These are phyloP conservation scores for Pyrenophora teres DNA, from an alignment of 2,329 filamentous ascomycete species.

Conservation along the genomic window DNA sequence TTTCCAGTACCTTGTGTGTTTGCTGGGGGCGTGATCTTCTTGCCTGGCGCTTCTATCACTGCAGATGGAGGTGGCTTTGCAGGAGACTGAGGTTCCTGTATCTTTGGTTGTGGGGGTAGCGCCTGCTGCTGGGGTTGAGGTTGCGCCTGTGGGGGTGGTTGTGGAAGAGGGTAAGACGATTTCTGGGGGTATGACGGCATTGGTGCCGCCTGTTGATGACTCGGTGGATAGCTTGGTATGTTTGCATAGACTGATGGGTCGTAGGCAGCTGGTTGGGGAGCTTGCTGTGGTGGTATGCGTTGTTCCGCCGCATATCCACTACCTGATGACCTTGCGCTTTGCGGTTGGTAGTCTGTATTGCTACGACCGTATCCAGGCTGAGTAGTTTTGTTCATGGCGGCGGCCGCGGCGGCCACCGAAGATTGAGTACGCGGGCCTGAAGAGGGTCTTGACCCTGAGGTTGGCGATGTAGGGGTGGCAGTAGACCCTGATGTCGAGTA, in stretches of 20 bases:
- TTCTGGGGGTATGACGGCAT: constrained; percentile 41
- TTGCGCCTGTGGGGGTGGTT: constrained; percentile 56
- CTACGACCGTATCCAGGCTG: constrained; percentile 52
- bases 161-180: constrained; percentile 40
- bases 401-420: constrained; percentile 53
- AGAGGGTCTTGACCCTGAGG: constrained; percentile 51
- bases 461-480: constrained; percentile 54
- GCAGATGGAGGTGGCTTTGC: constrained; percentile 45
- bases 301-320: constrained; percentile 48
- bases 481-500: constrained; percentile 45
- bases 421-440: constrained; percentile 56
- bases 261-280: constrained; percentile 65
- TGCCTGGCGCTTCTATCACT: constrained; percentile 40
- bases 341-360: constrained; percentile 50
- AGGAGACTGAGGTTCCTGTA: constrained; percentile 21
- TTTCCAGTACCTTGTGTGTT: constrained; percentile 72
- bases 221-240: constrained; percentile 45
- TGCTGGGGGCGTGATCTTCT: constrained; percentile 70
- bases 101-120: constrained; percentile 51
- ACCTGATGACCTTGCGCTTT: constrained; percentile 38
- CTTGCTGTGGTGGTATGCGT: constrained; percentile 49
- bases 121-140: constrained; percentile 56
- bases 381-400: constrained; percentile 51
- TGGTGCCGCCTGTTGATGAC: constrained; percentile 41
- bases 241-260: constrained; percentile 76